A percentile compares a stretch with the other conserved stretches of the same genome.
These are phyloP conservation scores for Halteria grandinella DNA, from an alignment of 73 alveolate species.

Conservation along the genomic window DNA sequence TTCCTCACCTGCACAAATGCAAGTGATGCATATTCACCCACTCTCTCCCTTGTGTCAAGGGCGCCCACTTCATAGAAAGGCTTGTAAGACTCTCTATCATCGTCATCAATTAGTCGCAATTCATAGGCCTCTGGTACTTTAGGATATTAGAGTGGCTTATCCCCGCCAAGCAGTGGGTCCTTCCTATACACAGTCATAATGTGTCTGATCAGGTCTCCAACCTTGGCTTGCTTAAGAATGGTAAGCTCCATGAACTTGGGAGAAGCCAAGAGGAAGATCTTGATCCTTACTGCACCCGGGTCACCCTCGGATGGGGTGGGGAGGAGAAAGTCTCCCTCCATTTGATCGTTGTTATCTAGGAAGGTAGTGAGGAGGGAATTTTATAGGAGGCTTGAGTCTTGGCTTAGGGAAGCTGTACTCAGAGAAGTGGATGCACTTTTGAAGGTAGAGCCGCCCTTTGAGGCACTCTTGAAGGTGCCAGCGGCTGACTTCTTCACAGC, in stretches of 20 bases:
- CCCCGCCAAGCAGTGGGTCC: not conserved
- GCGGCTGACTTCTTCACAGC: not conserved
- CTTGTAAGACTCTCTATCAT: constrained; percentile 49
- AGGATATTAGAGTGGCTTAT: constrained; percentile 2
- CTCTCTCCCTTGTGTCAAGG: constrained; percentile 30
- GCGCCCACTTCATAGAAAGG: constrained; percentile 66
- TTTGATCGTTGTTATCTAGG: too few relatives aligned
- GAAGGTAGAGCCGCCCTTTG: too few relatives aligned
- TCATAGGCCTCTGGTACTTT: constrained; percentile 61
- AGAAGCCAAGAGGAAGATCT: not conserved
- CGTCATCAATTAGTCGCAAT: constrained; percentile 62
- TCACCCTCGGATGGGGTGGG: constrained; percentile 10
- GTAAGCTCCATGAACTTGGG: constrained; percentile 12
- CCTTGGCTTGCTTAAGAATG: constrained; percentile 28
- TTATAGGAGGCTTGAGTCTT: too few relatives aligned
- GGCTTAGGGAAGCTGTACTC: too few relatives aligned
- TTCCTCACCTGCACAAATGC: constrained; percentile 48
- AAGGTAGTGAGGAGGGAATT: too few relatives aligned
- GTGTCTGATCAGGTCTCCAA: constrained; percentile 55
- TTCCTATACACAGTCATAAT: constrained; percentile 34
- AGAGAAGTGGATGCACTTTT: too few relatives aligned
- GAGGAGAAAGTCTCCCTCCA: constrained; percentile 22
- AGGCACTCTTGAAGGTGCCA: too few relatives aligned
- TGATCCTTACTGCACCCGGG: not conserved
- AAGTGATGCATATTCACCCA: constrained; percentile 54